Percentiles rank a stretch among this genome's conserved stretches.
Evolutionary conservation across 2,329 filamentous ascomycete species (phyloP).

Genomic region (Botrytis paeoniae): DNA sequence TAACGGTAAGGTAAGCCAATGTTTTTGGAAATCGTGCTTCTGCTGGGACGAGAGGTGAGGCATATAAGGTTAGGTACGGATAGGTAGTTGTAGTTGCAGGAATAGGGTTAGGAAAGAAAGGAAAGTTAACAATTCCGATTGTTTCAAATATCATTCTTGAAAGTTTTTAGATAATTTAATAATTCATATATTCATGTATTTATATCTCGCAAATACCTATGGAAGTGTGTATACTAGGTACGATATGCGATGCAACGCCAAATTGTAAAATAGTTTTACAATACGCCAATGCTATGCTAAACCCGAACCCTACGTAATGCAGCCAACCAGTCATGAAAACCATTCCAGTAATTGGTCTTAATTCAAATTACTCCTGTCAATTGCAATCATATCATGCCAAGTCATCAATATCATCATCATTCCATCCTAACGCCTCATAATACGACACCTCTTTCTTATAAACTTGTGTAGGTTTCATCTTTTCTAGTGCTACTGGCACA

Average conservation of each 20-base stretch:
- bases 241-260: not conserved
- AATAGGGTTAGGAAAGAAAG: not conserved
- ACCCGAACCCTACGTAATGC: constrained; percentile 11
- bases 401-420: constrained; percentile 38
- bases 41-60: not conserved
- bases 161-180: not conserved
- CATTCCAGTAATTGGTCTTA: not conserved
- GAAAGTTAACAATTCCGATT: not conserved
- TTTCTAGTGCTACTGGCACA: not conserved
- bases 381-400: constrained; percentile 30
- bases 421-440: constrained; percentile 41
- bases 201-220: not conserved
- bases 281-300: constrained; percentile 15
- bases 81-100: not conserved
- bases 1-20: not conserved
- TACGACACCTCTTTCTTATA: constrained; percentile 33
- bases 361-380: constrained; percentile 23
- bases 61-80: not conserved
- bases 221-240: not conserved
- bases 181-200: not conserved
- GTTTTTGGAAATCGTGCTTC: not conserved
- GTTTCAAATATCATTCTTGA: not conserved
- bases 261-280: not conserved
- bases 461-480: constrained; percentile 3
- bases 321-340: constrained; percentile 7